These are phyloP conservation scores for Artemisia annua DNA, from an alignment of 129 eudicot genomes.

Conservation along the genomic window DNA sequence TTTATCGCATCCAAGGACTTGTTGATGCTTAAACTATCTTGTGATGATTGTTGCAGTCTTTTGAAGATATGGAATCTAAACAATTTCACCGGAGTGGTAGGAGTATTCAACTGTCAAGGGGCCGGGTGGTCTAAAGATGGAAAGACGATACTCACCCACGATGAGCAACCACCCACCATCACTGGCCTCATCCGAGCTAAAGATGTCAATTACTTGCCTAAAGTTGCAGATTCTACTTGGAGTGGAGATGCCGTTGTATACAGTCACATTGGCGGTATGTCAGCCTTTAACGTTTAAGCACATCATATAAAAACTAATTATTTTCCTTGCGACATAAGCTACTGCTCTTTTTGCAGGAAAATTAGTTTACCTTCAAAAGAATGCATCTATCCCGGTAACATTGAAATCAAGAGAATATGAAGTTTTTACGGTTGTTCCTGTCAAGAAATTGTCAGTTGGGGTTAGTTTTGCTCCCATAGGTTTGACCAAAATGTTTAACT, in stretches of 20 bases:
- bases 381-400: constrained; percentile 65
- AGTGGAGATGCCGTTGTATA: constrained; percentile 68
- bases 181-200: constrained; percentile 59
- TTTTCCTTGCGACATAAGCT: too few species aligned
- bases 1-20: constrained; percentile 5
- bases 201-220: constrained; percentile 66
- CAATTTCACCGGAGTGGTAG: constrained; percentile 71
- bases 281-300: neutral
- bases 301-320: neutral
- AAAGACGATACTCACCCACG: constrained; percentile 63
- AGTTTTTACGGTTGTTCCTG: constrained; percentile 78
- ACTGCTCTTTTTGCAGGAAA: constrained; percentile 46
- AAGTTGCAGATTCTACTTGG: constrained; percentile 60
- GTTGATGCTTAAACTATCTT: neutral
- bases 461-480: constrained; percentile 77
- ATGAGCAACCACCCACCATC: constrained; percentile 60
- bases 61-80: constrained; percentile 89
- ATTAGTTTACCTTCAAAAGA: constrained; percentile 60
- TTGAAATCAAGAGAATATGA: constrained; percentile 68
- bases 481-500: constrained; percentile 74
- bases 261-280: constrained; percentile 66
- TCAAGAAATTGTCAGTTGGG: constrained; percentile 50
- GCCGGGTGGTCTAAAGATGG: constrained; percentile 89
- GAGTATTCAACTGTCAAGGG: constrained; percentile 93
- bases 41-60: constrained; percentile 45